Evolutionary conservation across 352 stramenopile species (phyloP).

Genomic region (Phytopythium oedochilum): DNA sequence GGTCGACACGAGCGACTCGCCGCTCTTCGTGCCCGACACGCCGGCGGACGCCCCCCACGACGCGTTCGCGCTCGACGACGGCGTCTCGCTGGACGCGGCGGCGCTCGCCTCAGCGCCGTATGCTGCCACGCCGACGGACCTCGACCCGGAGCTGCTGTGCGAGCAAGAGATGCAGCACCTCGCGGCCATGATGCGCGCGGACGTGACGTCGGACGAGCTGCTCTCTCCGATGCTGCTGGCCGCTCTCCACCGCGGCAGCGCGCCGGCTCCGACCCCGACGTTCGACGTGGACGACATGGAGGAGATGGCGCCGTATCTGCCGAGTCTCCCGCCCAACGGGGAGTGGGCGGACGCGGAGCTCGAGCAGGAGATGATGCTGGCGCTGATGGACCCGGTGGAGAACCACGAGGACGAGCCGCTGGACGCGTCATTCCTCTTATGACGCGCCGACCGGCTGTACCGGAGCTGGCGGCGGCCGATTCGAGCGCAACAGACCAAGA

Average conservation of each 20-base stretch:
- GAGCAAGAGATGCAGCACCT: constrained; percentile 24
- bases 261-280: neutral
- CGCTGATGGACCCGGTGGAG: neutral
- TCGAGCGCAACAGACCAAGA: neutral
- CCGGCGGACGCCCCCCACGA: neutral
- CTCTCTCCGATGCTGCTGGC: constrained; percentile 10
- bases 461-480: too few species aligned
- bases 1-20: constrained; percentile 12
- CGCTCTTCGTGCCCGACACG: constrained; percentile 14
- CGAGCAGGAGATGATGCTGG: neutral
- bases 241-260: neutral
- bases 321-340: neutral
- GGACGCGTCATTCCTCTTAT: constrained; percentile 2
- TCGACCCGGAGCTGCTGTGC: constrained; percentile 4
- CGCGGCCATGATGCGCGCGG: constrained; percentile 20
- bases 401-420: neutral
- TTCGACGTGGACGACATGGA: constrained; percentile 1
- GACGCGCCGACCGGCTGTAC: too few species aligned
- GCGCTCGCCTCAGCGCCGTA: neutral
- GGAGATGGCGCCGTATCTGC: constrained; percentile 2
- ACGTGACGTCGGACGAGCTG: constrained; percentile 18
- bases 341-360: neutral
- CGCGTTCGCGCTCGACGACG: constrained; percentile 3
- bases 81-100: constrained; percentile 9
- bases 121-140: neutral